phyloP scores from a whole-genome alignment of 345 rosid species.

The Mercurialis annua region DNA sequence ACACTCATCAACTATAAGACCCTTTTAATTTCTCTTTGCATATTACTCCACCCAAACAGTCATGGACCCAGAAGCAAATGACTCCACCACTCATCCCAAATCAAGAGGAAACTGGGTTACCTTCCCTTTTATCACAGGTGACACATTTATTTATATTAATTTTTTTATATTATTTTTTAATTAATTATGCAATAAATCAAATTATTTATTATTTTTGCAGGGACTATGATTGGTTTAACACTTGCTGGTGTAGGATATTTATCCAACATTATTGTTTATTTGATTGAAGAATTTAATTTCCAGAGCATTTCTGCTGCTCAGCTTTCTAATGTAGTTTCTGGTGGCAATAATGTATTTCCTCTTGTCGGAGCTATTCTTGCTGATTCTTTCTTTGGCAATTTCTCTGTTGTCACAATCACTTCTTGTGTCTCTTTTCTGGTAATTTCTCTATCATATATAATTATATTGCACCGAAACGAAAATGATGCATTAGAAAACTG shows the following conservation, averaged over 20 bases:
- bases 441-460: too few species aligned
- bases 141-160: neutral
- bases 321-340: constrained; percentile 20
- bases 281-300: constrained; percentile 27
- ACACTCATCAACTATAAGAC: too few species aligned
- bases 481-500: too few species aligned
- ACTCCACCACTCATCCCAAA: neutral
- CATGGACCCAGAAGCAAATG: neutral
- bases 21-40: too few species aligned
- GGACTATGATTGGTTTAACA: constrained; percentile 28
- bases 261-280: constrained; percentile 30
- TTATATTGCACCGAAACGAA: too few species aligned
- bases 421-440: constrained; percentile 11
- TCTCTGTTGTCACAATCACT: constrained; percentile 7
- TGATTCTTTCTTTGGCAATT: constrained; percentile 19
- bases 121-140: neutral
- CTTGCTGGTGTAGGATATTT: constrained; percentile 39
- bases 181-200: constrained; percentile 11
- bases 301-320: constrained; percentile 29
- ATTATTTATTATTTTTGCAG: constrained; percentile 34
- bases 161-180: neutral
- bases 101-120: neutral
- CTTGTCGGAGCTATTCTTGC: constrained; percentile 21
- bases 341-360: constrained; percentile 20
- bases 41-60: too few species aligned